Percentiles rank a stretch among this genome's conserved stretches.
Conservation (phyloP, 2,329 filamentous ascomycete species). For the Neonectria hederae region DNA sequence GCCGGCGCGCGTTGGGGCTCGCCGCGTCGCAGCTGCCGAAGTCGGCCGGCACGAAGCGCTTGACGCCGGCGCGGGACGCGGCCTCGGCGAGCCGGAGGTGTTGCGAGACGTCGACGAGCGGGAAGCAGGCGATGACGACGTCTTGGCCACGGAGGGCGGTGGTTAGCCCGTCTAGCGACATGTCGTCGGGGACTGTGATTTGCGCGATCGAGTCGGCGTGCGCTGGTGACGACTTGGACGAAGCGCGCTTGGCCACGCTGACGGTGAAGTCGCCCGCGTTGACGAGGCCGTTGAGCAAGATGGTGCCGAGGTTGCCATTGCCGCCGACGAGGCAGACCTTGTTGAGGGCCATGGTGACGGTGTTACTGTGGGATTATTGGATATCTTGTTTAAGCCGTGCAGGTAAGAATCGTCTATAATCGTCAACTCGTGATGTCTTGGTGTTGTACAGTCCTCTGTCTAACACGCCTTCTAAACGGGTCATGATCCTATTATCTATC, state of each 20-base stretch:
- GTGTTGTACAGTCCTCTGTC: background rate
- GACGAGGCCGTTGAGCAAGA: conserved; percentile 51
- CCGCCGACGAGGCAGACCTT: conserved; percentile 49
- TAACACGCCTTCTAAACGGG: background rate
- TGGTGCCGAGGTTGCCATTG: conserved; percentile 53
- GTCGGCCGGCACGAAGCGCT: conserved; percentile 70
- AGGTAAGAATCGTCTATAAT: background rate
- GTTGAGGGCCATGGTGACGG: conserved; percentile 37
- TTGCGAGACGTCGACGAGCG: conserved; percentile 54
- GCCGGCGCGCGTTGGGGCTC: conserved; percentile 46
- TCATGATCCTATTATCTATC: background rate
- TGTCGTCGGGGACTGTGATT: conserved; percentile 43
- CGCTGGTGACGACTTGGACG: conserved; percentile 43
- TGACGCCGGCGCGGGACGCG: conserved; percentile 66
- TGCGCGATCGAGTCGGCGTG: conserved; percentile 31
- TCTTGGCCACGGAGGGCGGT: conserved; percentile 64
- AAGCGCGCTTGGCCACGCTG: conserved; percentile 62
- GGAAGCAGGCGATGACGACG: conserved; percentile 59
- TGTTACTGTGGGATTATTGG: too few relatives aligned
- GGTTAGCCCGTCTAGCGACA: conserved; percentile 51
- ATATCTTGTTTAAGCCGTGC: background rate
- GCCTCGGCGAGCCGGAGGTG: conserved; percentile 64
- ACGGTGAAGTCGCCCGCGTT: conserved; percentile 56
- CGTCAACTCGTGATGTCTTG: background rate
- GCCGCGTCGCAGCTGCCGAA: conserved; percentile 55